These are phyloP conservation scores for Fusarium falciforme DNA, from an alignment of 2,329 filamentous ascomycete species.

Conservation along the genomic window DNA sequence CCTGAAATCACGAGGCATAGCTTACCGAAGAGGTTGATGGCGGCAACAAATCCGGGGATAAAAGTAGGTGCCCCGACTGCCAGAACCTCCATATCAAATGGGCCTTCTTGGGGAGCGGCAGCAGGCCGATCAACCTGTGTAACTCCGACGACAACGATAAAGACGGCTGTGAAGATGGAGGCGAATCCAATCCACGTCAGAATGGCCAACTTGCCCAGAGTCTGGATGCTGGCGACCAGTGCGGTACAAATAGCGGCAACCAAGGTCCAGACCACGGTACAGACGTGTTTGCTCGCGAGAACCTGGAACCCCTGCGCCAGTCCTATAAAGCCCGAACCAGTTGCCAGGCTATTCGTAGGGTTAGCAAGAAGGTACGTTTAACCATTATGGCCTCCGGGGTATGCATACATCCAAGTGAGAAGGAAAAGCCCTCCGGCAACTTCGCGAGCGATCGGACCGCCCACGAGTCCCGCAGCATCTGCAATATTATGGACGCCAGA, in stretches of 20 bases:
- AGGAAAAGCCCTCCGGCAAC: constrained; percentile 37
- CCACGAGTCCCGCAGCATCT: constrained; percentile 39
- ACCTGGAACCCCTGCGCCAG: constrained; percentile 38
- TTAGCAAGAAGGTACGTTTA: neutral
- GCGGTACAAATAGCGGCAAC: constrained; percentile 40
- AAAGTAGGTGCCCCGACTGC: constrained; percentile 36
- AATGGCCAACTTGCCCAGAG: constrained; percentile 44
- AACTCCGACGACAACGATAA: constrained; percentile 45
- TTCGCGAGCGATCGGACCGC: constrained; percentile 37
- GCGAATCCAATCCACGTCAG: constrained; percentile 46
- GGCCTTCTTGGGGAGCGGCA: constrained; percentile 30
- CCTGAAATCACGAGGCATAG: neutral
- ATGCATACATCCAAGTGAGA: constrained; percentile 39
- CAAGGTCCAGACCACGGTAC: constrained; percentile 39
- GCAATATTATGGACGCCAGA: constrained; percentile 42
- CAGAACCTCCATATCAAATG: constrained; percentile 47
- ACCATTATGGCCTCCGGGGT: neutral
- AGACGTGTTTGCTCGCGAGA: constrained; percentile 31
- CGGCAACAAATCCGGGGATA: constrained; percentile 38
- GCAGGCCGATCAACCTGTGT: constrained; percentile 30
- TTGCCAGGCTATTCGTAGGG: constrained; percentile 22
- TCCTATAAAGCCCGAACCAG: constrained; percentile 39
- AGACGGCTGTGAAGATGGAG: constrained; percentile 43
- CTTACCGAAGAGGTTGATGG: constrained; percentile 42
- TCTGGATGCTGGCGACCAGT: constrained; percentile 45